Base-by-base conservation (phyloP, 2,329 filamentous ascomycete genomes). In the Pleomassaria siparia region DNA sequence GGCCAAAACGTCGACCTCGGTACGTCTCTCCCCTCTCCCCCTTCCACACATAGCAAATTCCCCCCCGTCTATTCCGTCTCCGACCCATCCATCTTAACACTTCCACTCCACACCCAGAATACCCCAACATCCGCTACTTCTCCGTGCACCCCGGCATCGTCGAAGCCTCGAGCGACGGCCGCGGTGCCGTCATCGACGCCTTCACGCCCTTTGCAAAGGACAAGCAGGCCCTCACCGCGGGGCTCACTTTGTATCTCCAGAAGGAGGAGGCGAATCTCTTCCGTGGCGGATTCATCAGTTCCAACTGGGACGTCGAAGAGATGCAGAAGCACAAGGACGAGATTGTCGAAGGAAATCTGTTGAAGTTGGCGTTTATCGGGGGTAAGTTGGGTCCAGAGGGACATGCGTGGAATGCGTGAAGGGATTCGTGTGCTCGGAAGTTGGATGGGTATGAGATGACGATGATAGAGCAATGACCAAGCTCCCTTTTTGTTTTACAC, bases 151-250 rank as follows among this genome's bases (percentile, higher is more conserved):
- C 64, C 7, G 62, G 63, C 16, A 54, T 64, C 10, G 61, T 66
- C 9, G 50, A 55, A 33, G 51, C 54, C 9, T n/a, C n/a, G n/a
- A 49, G 55, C 28, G 44, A 29, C 13, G 50, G 52, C 12, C 53
- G 57, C 15, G 56, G 62, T 4, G 45, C 47, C 30, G 46, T 58
- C 7, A 33, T 62, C 15, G 49, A 56, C 15, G 18, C 13, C 18
- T 53, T 60, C 41, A 46, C 40, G 0, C 67, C 56, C 2, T 71
- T 64, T 43, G 63, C 66, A 1, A 62, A 60, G 30, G 69, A 71
- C 48, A 64, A 65, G 41, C 56, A 43, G 1, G 56, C 51, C 2
- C 53, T 72, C 30, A 61, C 66, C 1, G 69, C 62, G 1, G 66
- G 65, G 32, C 49, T 70, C 9, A 63, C 66, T 0, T 30, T 61